These are phyloP conservation scores for Apiotrichum porosum DNA, from an alignment of 1,284 basidiomycete genomes.

Conservation along the genomic window DNA sequence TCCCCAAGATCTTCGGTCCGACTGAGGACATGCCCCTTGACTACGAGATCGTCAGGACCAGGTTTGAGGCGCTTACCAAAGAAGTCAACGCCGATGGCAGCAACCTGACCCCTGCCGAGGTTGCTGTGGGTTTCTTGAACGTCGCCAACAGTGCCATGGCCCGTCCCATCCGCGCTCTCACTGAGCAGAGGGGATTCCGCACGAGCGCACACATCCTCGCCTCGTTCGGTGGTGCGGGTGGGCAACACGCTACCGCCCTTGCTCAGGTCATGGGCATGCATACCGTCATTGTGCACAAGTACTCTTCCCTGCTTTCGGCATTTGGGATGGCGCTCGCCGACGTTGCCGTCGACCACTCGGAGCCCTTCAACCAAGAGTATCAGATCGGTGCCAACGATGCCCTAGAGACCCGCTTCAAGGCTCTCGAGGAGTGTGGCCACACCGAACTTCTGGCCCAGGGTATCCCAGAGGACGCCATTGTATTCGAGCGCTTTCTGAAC, in stretches of 20 bases:
- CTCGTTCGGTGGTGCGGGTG: constrained; percentile 86
- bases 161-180: constrained; percentile 83
- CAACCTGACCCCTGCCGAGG: constrained; percentile 69
- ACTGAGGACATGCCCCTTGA: constrained; percentile 78
- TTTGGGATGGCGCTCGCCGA: constrained; percentile 87
- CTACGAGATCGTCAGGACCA: constrained; percentile 58
- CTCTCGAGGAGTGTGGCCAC: constrained; percentile 60
- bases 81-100: constrained; percentile 64
- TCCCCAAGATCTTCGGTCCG: constrained; percentile 83
- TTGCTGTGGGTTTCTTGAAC: constrained; percentile 74
- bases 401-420: constrained; percentile 63
- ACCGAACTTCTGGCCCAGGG: constrained; percentile 70
- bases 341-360: constrained; percentile 76
- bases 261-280: constrained; percentile 68
- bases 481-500: constrained; percentile 76
- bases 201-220: constrained; percentile 78
- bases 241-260: constrained; percentile 87
- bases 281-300: constrained; percentile 77
- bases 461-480: constrained; percentile 65
- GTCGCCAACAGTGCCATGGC: constrained; percentile 94
- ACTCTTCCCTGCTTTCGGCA: constrained; percentile 80
- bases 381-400: constrained; percentile 60
- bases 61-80: constrained; percentile 62
- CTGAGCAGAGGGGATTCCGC: constrained; percentile 82
- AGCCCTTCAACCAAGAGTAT: too few relatives aligned